Percentiles rank a stretch among this genome's conserved stretches.
These are phyloP conservation scores for Medicago truncatula DNA, from an alignment of 306 rosid genomes.

Conservation along the genomic window DNA sequence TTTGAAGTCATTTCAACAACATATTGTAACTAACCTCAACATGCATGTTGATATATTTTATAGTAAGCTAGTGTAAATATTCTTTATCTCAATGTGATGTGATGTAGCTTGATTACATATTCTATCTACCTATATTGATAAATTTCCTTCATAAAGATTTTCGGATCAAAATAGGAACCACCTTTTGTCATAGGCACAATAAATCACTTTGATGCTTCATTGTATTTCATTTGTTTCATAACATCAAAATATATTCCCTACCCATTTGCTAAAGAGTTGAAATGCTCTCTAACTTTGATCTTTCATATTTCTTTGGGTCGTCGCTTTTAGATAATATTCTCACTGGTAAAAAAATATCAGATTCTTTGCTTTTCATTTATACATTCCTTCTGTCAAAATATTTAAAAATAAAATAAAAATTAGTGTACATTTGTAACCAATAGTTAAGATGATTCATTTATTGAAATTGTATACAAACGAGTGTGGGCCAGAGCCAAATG, in stretches of 20 bases:
- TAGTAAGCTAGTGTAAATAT: slow-evolving; percentile 10
- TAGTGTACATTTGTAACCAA: too few species aligned
- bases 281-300: slow-evolving; percentile 46
- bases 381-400: not conserved
- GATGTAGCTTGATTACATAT: slow-evolving; percentile 41
- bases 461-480: too few species aligned
- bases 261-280: slow-evolving; percentile 43
- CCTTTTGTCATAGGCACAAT: slow-evolving; percentile 28
- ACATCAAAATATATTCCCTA: slow-evolving; percentile 48
- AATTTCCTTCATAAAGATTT: slow-evolving; percentile 34
- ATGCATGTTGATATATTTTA: not conserved
- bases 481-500: too few species aligned
- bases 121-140: slow-evolving; percentile 37
- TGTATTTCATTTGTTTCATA: slow-evolving; percentile 28
- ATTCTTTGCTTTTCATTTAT: slow-evolving; percentile 28
- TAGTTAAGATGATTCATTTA: too few species aligned
- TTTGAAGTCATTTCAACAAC: slow-evolving; percentile 38
- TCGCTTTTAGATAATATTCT: slow-evolving; percentile 28
- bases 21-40: slow-evolving; percentile 21
- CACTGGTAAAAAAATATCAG: not conserved
- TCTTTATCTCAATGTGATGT: slow-evolving; percentile 23
- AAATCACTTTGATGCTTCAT: slow-evolving; percentile 43
- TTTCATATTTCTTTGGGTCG: slow-evolving; percentile 38
- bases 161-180: slow-evolving; percentile 34
- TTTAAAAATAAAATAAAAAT: too few species aligned